A percentile compares a stretch with the other conserved stretches of the same genome.
These are phyloP conservation scores for Xylaria scruposa DNA, from an alignment of 495 filamentous ascomycete species.

Conservation along the genomic window DNA sequence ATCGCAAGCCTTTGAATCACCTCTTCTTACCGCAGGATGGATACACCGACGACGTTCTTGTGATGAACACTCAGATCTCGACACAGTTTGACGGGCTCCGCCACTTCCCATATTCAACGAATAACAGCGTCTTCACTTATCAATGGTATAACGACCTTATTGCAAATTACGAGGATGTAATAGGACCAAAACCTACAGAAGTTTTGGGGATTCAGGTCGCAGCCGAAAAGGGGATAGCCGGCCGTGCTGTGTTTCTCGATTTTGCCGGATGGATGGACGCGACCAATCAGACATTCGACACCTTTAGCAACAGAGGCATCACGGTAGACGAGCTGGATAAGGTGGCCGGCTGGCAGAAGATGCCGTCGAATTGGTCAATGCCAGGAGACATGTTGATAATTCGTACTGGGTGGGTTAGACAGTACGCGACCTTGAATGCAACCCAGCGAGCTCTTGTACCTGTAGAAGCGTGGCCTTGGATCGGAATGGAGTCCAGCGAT, in stretches of 20 bases:
- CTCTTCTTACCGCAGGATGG: constrained; percentile 18
- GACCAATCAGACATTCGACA: constrained; percentile 57
- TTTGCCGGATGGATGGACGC: constrained; percentile 43
- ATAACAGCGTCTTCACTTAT: constrained; percentile 22
- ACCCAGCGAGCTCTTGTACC: constrained; percentile 35
- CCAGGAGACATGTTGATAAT: constrained; percentile 43
- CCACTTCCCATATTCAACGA: constrained; percentile 48
- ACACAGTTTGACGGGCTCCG: constrained; percentile 74
- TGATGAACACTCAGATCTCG: constrained; percentile 68
- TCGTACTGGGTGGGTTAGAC: constrained; percentile 41
- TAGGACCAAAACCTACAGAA: constrained; percentile 29
- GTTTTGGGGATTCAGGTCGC: constrained; percentile 43
- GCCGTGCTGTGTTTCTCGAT: constrained; percentile 58
- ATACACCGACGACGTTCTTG: constrained; percentile 61
- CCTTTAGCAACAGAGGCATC: constrained; percentile 61
- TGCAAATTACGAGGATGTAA: constrained; percentile 28
- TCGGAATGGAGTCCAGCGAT: constrained; percentile 38
- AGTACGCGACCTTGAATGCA: constrained; percentile 31
- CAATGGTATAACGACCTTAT: constrained; percentile 36
- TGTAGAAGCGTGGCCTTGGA: constrained; percentile 31
- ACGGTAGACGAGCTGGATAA: constrained; percentile 53
- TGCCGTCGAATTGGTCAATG: constrained; percentile 37
- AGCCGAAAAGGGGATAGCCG: constrained; percentile 58
- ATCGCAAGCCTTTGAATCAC: constrained; percentile 22
- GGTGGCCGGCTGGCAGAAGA: constrained; percentile 58